Conservation (phyloP, 306 rosid genomes). For the Dalbergia oliveri region DNA sequence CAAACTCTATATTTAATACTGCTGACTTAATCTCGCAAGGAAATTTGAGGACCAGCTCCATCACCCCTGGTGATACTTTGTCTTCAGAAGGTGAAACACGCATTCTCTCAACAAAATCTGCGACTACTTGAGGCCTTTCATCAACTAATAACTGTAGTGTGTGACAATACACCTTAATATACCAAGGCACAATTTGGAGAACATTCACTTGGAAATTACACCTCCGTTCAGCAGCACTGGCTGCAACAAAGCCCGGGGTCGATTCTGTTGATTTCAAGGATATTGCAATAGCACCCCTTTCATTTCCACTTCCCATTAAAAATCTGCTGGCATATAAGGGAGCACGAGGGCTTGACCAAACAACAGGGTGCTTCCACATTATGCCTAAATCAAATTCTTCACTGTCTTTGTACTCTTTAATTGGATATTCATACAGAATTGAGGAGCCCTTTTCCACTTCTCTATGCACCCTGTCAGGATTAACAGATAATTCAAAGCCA, state of each 20-base stretch:
- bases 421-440: conserved; percentile 67
- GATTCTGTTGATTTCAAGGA: conserved; percentile 74
- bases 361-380: conserved; percentile 77
- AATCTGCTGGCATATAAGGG: conserved; percentile 89
- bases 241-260: conserved; percentile 49
- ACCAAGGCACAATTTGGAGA: conserved; percentile 99
- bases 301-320: conserved; percentile 92
- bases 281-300: conserved; percentile 95
- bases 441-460: conserved; percentile 66
- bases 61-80: conserved; percentile 85
- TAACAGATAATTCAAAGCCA: conserved; percentile 78
- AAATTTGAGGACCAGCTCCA: conserved; percentile 81
- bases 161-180: conserved; percentile 89
- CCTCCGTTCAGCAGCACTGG: conserved; percentile 52
- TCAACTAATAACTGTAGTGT: conserved; percentile 74
- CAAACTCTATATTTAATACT: conserved; percentile 74
- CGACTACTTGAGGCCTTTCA: conserved; percentile 59
- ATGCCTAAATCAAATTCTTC: conserved; percentile 81
- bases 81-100: conserved; percentile 92
- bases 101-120: conserved; percentile 73
- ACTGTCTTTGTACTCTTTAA: conserved; percentile 58
- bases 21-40: conserved; percentile 90
- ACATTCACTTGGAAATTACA: conserved; percentile 80
- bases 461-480: conserved; percentile 67
- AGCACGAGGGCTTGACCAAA: conserved; percentile 79